A percentile compares a stretch with the other conserved stretches of the same genome.
Conservation (phyloP, 2,329 filamentous ascomycete genomes). For the Pyricularia grisea region DNA sequence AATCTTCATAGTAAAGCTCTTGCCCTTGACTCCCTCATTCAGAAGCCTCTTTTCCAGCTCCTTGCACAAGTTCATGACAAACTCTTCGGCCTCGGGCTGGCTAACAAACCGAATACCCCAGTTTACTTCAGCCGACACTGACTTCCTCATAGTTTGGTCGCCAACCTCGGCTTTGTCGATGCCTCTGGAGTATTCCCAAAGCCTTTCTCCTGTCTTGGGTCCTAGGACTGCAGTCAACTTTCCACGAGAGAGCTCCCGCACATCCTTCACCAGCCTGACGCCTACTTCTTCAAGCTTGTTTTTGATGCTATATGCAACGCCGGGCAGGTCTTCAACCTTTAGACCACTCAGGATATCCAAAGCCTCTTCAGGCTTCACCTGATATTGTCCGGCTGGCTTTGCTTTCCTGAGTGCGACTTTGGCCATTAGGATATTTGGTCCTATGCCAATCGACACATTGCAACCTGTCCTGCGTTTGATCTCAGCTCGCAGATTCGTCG, state of each 20-base stretch:
- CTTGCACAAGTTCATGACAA: slow-evolving; percentile 73
- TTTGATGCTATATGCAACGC: slow-evolving; percentile 84
- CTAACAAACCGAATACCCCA: slow-evolving; percentile 96
- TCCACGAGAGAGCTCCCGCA: slow-evolving; percentile 69
- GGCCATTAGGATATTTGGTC: slow-evolving; percentile 80
- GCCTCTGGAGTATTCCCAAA: slow-evolving; percentile 84
- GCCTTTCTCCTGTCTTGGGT: slow-evolving; percentile 83
- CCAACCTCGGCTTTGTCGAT: slow-evolving; percentile 82
- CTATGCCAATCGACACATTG: slow-evolving; percentile 86
- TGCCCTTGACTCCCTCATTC: slow-evolving; percentile 79
- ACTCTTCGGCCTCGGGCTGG: slow-evolving; percentile 88
- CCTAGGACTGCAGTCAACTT: slow-evolving; percentile 65
- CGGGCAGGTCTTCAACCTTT: slow-evolving; percentile 73
- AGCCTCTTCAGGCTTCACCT: slow-evolving; percentile 73
- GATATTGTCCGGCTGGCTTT: slow-evolving; percentile 88
- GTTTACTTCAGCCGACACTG: slow-evolving; percentile 93
- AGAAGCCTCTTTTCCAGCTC: slow-evolving; percentile 75
- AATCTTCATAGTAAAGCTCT: slow-evolving; percentile 85
- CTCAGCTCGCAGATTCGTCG: slow-evolving; percentile 52
- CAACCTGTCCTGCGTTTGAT: slow-evolving; percentile 73
- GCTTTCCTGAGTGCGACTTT: slow-evolving; percentile 86
- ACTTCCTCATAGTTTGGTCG: slow-evolving; percentile 78
- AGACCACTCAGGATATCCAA: slow-evolving; percentile 69
- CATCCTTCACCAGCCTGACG: slow-evolving; percentile 72
- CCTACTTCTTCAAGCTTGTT: slow-evolving; percentile 83